phyloP scores from a whole-genome alignment of 2,329 filamentous ascomycete species.

The Magnaporthales sp. region DNA sequence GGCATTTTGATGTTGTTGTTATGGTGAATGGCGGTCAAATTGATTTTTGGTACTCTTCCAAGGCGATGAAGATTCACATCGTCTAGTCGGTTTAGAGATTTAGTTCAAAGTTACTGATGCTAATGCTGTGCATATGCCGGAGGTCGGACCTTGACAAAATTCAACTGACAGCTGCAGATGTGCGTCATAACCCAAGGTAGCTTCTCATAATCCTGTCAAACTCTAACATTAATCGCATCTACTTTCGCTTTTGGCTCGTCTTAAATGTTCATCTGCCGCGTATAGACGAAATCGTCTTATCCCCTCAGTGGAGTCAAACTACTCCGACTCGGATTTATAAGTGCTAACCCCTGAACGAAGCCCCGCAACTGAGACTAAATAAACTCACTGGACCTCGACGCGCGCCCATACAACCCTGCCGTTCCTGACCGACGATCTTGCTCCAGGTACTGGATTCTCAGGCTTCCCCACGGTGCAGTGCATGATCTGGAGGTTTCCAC shows the following conservation, averaged over 20 bases:
- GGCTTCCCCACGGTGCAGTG: background rate
- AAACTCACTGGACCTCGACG: background rate
- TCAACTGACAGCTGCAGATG: background rate
- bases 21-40: background rate
- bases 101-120: too few relatives aligned
- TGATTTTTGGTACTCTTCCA: too few relatives aligned
- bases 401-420: background rate
- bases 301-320: background rate
- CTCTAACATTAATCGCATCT: too few relatives aligned
- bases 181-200: background rate
- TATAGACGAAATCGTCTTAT: background rate
- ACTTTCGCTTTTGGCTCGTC: too few relatives aligned
- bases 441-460: background rate
- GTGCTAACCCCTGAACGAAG: background rate
- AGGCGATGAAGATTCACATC: too few relatives aligned
- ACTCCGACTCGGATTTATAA: too few relatives aligned
- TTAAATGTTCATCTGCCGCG: background rate
- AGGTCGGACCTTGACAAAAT: background rate
- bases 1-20: constrained; percentile 18
- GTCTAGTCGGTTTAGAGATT: too few relatives aligned
- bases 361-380: background rate
- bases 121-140: too few relatives aligned
- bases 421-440: background rate
- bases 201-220: background rate
- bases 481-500: background rate